Evolutionary conservation across 352 stramenopile species (phyloP), one percentile per base, ranked within the genome.

Genomic region (Pythium plurisporium): DNA sequence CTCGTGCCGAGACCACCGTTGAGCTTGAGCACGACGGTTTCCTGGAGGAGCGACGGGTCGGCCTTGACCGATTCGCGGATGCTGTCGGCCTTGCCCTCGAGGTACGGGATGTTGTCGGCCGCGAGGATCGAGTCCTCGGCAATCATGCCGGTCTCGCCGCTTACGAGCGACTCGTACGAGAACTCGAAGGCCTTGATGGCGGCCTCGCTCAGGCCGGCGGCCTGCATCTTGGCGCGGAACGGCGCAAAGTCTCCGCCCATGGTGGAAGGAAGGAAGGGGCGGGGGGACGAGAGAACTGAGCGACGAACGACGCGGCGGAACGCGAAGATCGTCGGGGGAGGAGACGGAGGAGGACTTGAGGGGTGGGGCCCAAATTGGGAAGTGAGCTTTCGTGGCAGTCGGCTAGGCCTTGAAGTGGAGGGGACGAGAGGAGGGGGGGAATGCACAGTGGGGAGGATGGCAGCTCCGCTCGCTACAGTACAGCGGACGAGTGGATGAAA

Each of bases 171-270:
- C 45, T 96, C 84, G 80, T 98, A 99, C 42, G 94, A 98, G 67
- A 92, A 98, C 82, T 98, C 93, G 64, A 99, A 99, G 44, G 96
- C 94, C 64, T 96, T 95, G 76, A 99, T 98, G 56, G 96, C 96
- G 19, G 96, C 96, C 33, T 91, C 78, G 57, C 91, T 97, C 56
- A 98, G 89, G 42, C 95, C 94, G 22, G 96, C 96, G 30, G 82
- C 82, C 68, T 96, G 76, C 96, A 99, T 99, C 86, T 99, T 99
- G 65, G 83, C 70, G 79, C 97, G 81, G 72, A 88, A 95, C 17
- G 73, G 78, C 53, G 79, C 74, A 60, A 91, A 96, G 46, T 73
- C 59, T 62, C 59, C 59, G 25, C 73, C 53, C 79, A 89, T 89
- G 40, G 41, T 59, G 49, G 15, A 17, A 26, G 2, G 27, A 40